Conservation (phyloP, 2,329 filamentous ascomycete genomes). For the Trichoderma gracile region DNA sequence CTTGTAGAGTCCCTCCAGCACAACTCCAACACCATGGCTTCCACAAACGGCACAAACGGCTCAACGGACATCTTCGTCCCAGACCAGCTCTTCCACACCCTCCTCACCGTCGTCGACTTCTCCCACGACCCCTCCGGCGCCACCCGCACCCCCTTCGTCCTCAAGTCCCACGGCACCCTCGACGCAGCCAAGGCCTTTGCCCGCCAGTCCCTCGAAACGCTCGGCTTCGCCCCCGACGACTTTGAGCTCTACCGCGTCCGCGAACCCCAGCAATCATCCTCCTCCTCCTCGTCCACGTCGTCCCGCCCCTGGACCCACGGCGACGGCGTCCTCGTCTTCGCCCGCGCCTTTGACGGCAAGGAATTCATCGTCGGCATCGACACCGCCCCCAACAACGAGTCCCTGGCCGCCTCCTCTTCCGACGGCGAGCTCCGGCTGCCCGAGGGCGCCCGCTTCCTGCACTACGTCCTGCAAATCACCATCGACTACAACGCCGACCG, state of each 20-base stretch:
- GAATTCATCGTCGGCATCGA: constrained; percentile 42
- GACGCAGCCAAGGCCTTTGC: constrained; percentile 42
- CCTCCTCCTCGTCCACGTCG: too few relatives aligned
- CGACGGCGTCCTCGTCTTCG: constrained; percentile 43
- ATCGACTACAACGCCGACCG: constrained; percentile 45
- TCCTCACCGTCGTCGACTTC: constrained; percentile 39
- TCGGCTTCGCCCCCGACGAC: constrained; percentile 42
- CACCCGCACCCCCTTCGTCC: constrained; percentile 39
- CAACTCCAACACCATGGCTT: neutral
- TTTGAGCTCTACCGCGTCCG: constrained; percentile 39
- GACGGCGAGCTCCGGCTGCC: constrained; percentile 32
- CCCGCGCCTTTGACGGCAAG: constrained; percentile 40
- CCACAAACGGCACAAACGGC: neutral
- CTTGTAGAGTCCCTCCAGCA: too few relatives aligned
- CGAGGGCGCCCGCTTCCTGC: constrained; percentile 36
- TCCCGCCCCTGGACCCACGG: constrained; percentile 39
- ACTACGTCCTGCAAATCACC: constrained; percentile 47
- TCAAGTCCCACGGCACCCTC: constrained; percentile 43
- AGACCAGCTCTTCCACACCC: constrained; percentile 42
- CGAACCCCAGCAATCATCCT: constrained; percentile 13
- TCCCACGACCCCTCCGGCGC: constrained; percentile 33
- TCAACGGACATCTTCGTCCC: constrained; percentile 24
- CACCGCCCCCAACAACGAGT: constrained; percentile 42
- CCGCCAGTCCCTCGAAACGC: constrained; percentile 33
- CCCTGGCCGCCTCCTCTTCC: constrained; percentile 28